These are phyloP conservation scores for Fraxinus excelsior DNA, from an alignment of 257 asterid genomes.

Conservation along the genomic window DNA sequence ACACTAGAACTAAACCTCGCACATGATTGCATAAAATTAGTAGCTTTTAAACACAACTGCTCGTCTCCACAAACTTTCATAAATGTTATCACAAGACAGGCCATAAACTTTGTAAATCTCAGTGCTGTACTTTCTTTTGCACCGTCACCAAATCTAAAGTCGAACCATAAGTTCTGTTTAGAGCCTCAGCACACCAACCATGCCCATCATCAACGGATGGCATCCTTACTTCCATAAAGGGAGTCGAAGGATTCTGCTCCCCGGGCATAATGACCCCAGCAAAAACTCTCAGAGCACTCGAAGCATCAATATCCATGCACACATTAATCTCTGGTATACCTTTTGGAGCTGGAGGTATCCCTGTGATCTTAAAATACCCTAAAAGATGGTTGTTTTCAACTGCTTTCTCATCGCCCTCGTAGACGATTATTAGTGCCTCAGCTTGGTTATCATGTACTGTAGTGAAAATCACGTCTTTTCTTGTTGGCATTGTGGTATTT, in stretches of 20 bases:
- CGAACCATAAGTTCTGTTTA: conserved; percentile 57
- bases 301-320: conserved; percentile 73
- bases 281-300: conserved; percentile 57
- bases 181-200: conserved; percentile 87
- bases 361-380: conserved; percentile 66
- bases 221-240: conserved; percentile 83
- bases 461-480: conserved; percentile 62
- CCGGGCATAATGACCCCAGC: conserved; percentile 63
- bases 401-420: conserved; percentile 58
- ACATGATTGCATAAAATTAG: not conserved
- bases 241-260: conserved; percentile 36
- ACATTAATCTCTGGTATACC: conserved; percentile 78
- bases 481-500: conserved; percentile 63
- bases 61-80: not conserved
- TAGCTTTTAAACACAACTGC: not conserved
- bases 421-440: conserved; percentile 71
- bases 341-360: conserved; percentile 73
- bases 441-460: conserved; percentile 69
- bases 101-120: conserved; percentile 18
- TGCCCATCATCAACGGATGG: conserved; percentile 85
- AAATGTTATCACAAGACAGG: not conserved
- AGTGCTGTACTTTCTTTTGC: conserved; percentile 48
- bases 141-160: conserved; percentile 60
- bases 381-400: conserved; percentile 67
- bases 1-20: not conserved